These are phyloP conservation scores for Pyracantha coccinea DNA, from an alignment of 331 rosid genomes.

Conservation along the genomic window DNA sequence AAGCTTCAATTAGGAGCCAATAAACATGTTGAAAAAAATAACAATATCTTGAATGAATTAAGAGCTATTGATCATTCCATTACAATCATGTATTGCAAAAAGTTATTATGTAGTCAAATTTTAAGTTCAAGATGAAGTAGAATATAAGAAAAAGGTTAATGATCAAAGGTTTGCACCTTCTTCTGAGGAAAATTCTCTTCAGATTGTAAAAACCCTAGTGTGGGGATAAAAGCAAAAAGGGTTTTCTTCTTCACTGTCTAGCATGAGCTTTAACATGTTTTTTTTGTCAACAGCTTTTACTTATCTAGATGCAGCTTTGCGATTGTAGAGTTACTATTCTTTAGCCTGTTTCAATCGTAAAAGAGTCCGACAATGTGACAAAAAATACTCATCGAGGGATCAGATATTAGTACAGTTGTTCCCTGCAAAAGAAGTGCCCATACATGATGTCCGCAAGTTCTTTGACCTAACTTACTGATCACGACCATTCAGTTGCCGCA, in stretches of 20 bases:
- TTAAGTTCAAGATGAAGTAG: too few species aligned
- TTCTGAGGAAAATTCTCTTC: neutral
- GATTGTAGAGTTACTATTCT: slow-evolving; percentile 12
- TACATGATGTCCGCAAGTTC: slow-evolving; percentile 7
- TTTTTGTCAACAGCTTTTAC: slow-evolving; percentile 12
- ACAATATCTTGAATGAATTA: too few species aligned
- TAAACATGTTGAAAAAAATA: too few species aligned
- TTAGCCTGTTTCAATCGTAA: neutral
- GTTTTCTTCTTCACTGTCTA: slow-evolving; percentile 17
- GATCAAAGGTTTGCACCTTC: too few species aligned
- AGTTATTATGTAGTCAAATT: too few species aligned
- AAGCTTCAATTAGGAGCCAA: too few species aligned
- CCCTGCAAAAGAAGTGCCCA: slow-evolving; percentile 20
- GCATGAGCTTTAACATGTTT: neutral
- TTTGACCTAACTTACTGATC: slow-evolving; percentile 22
- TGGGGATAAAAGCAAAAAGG: slow-evolving; percentile 6
- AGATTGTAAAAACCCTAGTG: neutral
- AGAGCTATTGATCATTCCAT: too few species aligned
- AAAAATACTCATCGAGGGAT: slow-evolving; percentile 6
- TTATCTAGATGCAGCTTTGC: slow-evolving; percentile 20
- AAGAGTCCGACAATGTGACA: slow-evolving; percentile 34
- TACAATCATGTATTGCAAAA: too few species aligned
- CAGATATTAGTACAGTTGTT: slow-evolving; percentile 27
- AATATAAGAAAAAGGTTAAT: too few species aligned
- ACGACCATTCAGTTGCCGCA: slow-evolving; percentile 12